Base-by-base conservation (phyloP, 495 filamentous ascomycete genomes). In the Talaromyces nanjingensis region DNA sequence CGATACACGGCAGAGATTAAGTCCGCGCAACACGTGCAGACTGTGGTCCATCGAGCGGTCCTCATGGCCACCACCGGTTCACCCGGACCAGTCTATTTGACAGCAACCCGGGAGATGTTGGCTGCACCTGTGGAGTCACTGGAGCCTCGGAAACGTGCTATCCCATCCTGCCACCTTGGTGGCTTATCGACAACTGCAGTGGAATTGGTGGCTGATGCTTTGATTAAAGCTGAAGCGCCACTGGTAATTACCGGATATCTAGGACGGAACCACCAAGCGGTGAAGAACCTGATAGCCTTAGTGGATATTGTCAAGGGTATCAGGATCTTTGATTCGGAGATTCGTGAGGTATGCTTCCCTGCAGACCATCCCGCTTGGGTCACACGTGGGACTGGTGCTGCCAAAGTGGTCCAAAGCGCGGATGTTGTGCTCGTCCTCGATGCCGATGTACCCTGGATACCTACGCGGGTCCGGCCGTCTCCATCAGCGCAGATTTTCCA, bases 391-490 rank as follows among this genome's bases (percentile, higher is more conserved):
- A 68, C 63, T n/a, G 68, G 64, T 37, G 69, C 65, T 57, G 66
- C 63, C 49, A 66, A 60, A 25, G 67, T 60, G 2, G 63, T 67
- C 31, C 63, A 65, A 42, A 66, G 58, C 27, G 69, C 65, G 6
- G 69, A 71, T 49, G 70, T 73, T 3, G 67, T 70, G 22, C 60
- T 72, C 16, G 68, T 70, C 3, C 47, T 74, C 18, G 71, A 74
- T 58, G 68, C 66, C 37, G 73, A 76, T 53, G 70, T 76, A 11
- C 72, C 72, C 0, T 74, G 71, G 71, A 69, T 73, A 29, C 68
- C 68, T 1, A 66, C 63, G 11, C 64, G 62, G 6, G 64, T 65
- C 34, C 64, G 56, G 31, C 72, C 72, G 14, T 59, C 61, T 16
- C 39, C 65, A 2, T 49, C 49, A 6, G 72, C 72, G 1, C 37